These are phyloP conservation scores for Fusarium albidum DNA, from an alignment of 2,329 filamentous ascomycete species.

Conservation along the genomic window DNA sequence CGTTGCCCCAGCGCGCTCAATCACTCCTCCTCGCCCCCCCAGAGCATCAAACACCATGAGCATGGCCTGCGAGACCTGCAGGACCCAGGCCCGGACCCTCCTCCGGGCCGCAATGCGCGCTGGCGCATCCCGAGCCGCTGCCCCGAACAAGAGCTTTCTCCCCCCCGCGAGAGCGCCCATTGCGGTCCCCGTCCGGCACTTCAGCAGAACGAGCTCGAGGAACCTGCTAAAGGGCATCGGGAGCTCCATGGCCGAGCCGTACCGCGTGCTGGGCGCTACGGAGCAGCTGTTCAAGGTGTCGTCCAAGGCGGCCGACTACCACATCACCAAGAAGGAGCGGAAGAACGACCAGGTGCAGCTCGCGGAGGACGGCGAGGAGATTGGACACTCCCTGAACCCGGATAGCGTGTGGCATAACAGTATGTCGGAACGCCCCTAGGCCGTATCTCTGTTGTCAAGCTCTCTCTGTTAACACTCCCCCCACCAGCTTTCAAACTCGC, in stretches of 20 bases:
- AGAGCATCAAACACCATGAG: slow-evolving; percentile 15
- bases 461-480: slow-evolving; percentile 6
- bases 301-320: slow-evolving; percentile 77
- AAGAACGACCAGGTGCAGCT: slow-evolving; percentile 73
- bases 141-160: slow-evolving; percentile 32
- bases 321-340: slow-evolving; percentile 72
- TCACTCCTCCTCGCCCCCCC: background rate
- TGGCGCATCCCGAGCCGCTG: slow-evolving; percentile 38
- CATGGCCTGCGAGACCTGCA: slow-evolving; percentile 60
- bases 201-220: slow-evolving; percentile 47
- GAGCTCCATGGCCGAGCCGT: slow-evolving; percentile 55
- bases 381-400: slow-evolving; percentile 61
- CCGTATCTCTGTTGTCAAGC: too few relatives aligned
- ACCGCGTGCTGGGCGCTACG: slow-evolving; percentile 81
- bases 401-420: slow-evolving; percentile 75
- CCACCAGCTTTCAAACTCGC: slow-evolving; percentile 75
- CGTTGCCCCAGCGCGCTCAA: slow-evolving; percentile 9
- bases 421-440: slow-evolving; percentile 50
- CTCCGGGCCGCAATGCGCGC: slow-evolving; percentile 46
- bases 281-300: slow-evolving; percentile 82
- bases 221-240: slow-evolving; percentile 47
- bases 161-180: slow-evolving; percentile 17
- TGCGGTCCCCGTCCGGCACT: slow-evolving; percentile 40
- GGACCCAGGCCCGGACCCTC: slow-evolving; percentile 52
- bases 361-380: slow-evolving; percentile 80